A percentile compares a stretch with the other conserved stretches of the same genome.
phyloP scores from a whole-genome alignment of 176 grass and related monocot species.

The Zea luxurians region DNA sequence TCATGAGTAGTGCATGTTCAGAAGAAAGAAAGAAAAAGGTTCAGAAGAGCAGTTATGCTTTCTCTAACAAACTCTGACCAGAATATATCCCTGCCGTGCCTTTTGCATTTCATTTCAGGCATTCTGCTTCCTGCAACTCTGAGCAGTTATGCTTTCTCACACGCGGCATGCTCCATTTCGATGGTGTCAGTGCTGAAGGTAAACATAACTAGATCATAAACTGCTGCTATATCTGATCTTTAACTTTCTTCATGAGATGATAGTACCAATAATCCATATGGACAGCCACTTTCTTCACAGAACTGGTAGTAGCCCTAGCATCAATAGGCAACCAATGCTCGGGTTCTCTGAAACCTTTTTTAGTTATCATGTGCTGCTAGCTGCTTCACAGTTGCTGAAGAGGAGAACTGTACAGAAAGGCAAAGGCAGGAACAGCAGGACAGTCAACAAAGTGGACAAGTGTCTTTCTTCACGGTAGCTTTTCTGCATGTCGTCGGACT shows the following conservation, averaged over 20 bases:
- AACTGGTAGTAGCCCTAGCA: background rate
- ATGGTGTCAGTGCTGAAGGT: background rate
- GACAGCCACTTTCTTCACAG: background rate
- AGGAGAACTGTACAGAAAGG: slow-evolving; percentile 41
- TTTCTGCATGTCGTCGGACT: background rate
- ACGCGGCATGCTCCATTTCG: background rate
- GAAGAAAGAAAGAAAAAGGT: background rate
- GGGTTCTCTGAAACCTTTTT: background rate
- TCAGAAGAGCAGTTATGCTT: slow-evolving; percentile 1
- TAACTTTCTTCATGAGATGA: background rate
- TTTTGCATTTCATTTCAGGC: slow-evolving; percentile 26
- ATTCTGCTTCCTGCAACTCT: background rate
- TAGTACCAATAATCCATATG: slow-evolving; percentile 1
- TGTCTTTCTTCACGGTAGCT: slow-evolving; percentile 13
- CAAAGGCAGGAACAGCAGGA: slow-evolving; percentile 7
- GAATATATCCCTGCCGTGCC: background rate
- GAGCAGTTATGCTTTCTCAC: background rate
- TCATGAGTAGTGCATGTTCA: slow-evolving; percentile 35
- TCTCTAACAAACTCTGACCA: slow-evolving; percentile 46
- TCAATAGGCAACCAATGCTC: background rate
- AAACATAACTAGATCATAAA: background rate
- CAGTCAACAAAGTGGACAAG: slow-evolving; percentile 23
- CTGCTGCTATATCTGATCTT: background rate
- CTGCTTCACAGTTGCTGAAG: slow-evolving; percentile 7
- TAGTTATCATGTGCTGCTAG: background rate